A percentile compares a stretch with the other conserved stretches of the same genome.
Evolutionary conservation across 257 asterid species (phyloP).

Genomic region (Leonotis leonurus): DNA sequence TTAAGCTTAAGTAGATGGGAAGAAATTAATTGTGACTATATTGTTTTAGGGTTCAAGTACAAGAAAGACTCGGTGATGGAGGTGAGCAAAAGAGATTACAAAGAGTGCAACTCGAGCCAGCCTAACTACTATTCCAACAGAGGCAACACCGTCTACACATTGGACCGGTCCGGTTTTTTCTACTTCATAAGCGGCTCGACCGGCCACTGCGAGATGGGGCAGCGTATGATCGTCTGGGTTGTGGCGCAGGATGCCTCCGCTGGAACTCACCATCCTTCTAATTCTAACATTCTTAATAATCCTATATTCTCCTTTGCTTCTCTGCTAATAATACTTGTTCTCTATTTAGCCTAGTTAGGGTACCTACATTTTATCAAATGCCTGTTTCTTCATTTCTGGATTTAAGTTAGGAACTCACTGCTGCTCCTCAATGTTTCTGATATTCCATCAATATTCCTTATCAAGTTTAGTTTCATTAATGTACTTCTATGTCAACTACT

Average conservation of each 20-base stretch:
- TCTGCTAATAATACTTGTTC: no score
- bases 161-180: constrained; percentile 54
- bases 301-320: no score
- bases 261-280: constrained; percentile 16
- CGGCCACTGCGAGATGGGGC: constrained; percentile 65
- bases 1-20: not conserved
- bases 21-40: no score
- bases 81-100: constrained; percentile 45
- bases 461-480: no score
- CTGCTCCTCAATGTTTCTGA: no score
- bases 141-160: constrained; percentile 37
- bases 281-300: no score
- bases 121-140: constrained; percentile 59
- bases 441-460: no score
- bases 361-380: no score
- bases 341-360: no score
- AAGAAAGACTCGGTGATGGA: constrained; percentile 77
- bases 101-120: constrained; percentile 45
- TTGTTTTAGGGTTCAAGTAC: constrained; percentile 49
- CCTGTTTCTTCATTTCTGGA: no score
- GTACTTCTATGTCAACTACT: no score
- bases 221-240: constrained; percentile 56
- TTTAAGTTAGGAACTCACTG: no score
- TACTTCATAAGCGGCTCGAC: constrained; percentile 69
- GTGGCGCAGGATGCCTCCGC: constrained; percentile 34